phyloP scores from a whole-genome alignment of 257 asterid genomes.

The Primulina huaijiensis region DNA sequence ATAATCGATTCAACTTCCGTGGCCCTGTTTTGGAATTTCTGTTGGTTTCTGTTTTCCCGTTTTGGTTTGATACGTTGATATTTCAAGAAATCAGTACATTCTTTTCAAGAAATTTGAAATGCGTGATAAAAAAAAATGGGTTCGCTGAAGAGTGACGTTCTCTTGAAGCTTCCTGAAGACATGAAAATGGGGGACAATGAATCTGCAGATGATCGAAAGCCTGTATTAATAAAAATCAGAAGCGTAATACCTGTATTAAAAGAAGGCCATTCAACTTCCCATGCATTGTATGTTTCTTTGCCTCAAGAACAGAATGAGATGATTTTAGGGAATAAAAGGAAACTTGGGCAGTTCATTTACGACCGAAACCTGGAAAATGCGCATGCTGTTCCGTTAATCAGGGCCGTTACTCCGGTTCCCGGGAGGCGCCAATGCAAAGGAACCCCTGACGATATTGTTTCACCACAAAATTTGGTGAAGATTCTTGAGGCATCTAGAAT shows the following conservation, averaged over 20 bases:
- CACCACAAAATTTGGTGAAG: conserved; percentile 31
- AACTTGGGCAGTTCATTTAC: conserved; percentile 64
- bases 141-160: conserved; percentile 51
- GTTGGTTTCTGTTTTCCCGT: neutral
- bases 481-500: conserved; percentile 26
- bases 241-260: conserved; percentile 72
- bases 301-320: conserved; percentile 58
- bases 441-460: conserved; percentile 47
- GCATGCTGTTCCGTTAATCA: conserved; percentile 57
- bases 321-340: conserved; percentile 52
- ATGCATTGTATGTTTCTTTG: conserved; percentile 57
- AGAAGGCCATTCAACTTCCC: conserved; percentile 62
- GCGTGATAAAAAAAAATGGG: conserved; percentile 33
- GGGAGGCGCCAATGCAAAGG: conserved; percentile 61
- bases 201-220: conserved; percentile 34
- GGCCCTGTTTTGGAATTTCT: neutral
- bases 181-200: conserved; percentile 32
- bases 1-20: neutral
- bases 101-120: neutral
- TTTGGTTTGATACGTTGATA: neutral
- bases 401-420: conserved; percentile 53
- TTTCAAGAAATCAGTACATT: conserved; percentile 8
- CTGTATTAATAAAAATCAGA: conserved; percentile 56
- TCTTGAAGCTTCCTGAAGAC: conserved; percentile 56
- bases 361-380: conserved; percentile 47